Evolutionary conservation across 2,329 filamentous ascomycete genomes (phyloP), one percentile per base, ranked within the genome.

Genomic region (Tricladium varicosporioides): DNA sequence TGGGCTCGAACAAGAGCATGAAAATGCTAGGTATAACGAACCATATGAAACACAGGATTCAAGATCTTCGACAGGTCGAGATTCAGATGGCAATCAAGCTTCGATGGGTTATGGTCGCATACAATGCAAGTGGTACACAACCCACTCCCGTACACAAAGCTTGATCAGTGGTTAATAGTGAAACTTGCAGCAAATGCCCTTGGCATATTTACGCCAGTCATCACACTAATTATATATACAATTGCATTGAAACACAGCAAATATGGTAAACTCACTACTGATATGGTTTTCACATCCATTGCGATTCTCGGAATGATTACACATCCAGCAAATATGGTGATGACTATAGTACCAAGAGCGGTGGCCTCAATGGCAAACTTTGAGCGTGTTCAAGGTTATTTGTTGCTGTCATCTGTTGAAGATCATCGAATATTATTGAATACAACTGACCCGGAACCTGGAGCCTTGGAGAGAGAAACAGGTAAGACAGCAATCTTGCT

Each of bases 51-150:
- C 19, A 58, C 1, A 60, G 65, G 10, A 53, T 76, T 1, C 73
- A 73, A 14, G 52, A 64, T 11, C 54, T 75, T 0, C 67, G 74
- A 7, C 59, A 69, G 0, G 53, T 67, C 0, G 75, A 76, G 58
- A 59, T 76, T 16, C 64, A 67, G 0, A 59, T 50, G 14, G 32
- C 48, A 11, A 22, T 36, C 8, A 51, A 31, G 13, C 36, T 51
- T 32, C 16, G 48, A 51, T 75, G 73, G 73, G 67, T 78, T 22
- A 73, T 68, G 65, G 67, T 76, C 0, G 64, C 66, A 14, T 76
- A 77, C 56, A 75, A 75, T 57, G 72, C 73, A 1, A 73, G 71
- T 16, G 74, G 75, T 76, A 55, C 13, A 58, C 57, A 40, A 32
- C 46, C 14, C 19, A 9, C 10, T 33, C 46, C 22, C 22, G 4